These are phyloP conservation scores for Fusarium pininemorale DNA, from an alignment of 2,329 filamentous ascomycete genomes.

Conservation along the genomic window DNA sequence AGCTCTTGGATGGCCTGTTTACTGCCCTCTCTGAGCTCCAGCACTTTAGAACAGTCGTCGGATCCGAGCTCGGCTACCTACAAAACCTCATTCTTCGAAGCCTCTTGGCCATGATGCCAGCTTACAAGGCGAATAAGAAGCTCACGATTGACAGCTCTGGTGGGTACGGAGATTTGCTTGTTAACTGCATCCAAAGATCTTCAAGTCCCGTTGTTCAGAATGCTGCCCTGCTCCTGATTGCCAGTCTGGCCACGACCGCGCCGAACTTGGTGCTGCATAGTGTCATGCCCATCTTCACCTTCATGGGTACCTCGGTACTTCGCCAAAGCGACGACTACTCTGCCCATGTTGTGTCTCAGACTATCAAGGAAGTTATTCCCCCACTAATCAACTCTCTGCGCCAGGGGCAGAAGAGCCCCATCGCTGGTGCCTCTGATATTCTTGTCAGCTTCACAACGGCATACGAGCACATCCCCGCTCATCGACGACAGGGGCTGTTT, in stretches of 20 bases:
- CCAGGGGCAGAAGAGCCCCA: conserved; percentile 78
- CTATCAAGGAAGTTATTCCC: conserved; percentile 92
- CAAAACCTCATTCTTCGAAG: conserved; percentile 86
- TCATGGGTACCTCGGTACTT: conserved; percentile 92
- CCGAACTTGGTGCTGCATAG: conserved; percentile 94
- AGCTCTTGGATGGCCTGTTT: conserved; percentile 83
- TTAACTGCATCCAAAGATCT: conserved; percentile 92
- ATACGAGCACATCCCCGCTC: conserved; percentile 93
- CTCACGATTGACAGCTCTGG: conserved; percentile 79
- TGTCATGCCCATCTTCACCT: conserved; percentile 99
- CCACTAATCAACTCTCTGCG: conserved; percentile 87
- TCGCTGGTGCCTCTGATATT: conserved; percentile 86
- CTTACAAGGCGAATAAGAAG: conserved; percentile 69
- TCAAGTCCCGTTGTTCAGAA: conserved; percentile 95
- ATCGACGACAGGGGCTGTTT: conserved; percentile 85
- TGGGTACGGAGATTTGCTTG: conserved; percentile 88
- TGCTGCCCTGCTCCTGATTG: conserved; percentile 85
- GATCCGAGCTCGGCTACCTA: conserved; percentile 89
- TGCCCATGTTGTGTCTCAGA: conserved; percentile 93
- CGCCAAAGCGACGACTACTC: conserved; percentile 97
- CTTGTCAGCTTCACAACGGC: conserved; percentile 96
- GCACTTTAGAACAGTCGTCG: conserved; percentile 80
- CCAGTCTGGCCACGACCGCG: conserved; percentile 84
- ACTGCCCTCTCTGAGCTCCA: conserved; percentile 87
- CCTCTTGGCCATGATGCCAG: conserved; percentile 83